Conservation (phyloP, 2,329 filamentous ascomycete genomes). For the Fusarium denticulatum region DNA sequence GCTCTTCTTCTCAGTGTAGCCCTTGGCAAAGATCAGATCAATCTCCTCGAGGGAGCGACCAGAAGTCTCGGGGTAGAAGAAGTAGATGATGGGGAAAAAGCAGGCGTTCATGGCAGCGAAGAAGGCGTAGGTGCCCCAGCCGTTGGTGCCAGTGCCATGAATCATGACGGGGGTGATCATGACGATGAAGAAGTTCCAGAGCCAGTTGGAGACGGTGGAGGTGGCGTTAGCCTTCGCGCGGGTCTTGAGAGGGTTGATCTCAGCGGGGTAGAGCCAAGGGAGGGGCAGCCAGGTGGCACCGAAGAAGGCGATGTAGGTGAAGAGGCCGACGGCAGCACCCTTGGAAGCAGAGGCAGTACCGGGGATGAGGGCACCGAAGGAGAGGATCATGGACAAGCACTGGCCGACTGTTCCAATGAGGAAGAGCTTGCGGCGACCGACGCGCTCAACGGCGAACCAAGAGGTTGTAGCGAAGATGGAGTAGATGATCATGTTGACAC, state of each 20-base stretch:
- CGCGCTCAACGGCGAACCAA: conserved; percentile 62
- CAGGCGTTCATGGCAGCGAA: conserved; percentile 63
- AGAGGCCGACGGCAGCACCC: conserved; percentile 73
- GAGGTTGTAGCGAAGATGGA: conserved; percentile 65
- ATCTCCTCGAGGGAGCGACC: conserved; percentile 34
- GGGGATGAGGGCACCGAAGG: conserved; percentile 72
- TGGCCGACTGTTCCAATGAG: conserved; percentile 58
- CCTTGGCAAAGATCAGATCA: conserved; percentile 53
- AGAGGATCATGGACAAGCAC: conserved; percentile 66
- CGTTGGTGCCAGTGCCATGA: conserved; percentile 58
- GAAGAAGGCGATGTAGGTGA: conserved; percentile 76
- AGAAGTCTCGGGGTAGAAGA: conserved; percentile 58
- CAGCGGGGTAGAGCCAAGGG: conserved; percentile 68
- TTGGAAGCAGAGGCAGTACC: conserved; percentile 65
- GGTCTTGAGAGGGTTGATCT: conserved; percentile 69
- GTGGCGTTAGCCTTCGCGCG: conserved; percentile 65
- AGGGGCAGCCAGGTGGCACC: conserved; percentile 72
- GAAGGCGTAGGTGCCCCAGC: conserved; percentile 62
- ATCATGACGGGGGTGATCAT: conserved; percentile 83
- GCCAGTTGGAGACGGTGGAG: conserved; percentile 68
- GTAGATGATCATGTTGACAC: conserved; percentile 64
- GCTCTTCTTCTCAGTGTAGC: conserved; percentile 65
- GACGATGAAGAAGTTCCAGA: conserved; percentile 75
- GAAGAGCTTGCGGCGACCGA: conserved; percentile 59
- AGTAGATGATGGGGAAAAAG: conserved; percentile 60